A percentile compares a stretch with the other conserved stretches of the same genome.
phyloP scores from a whole-genome alignment of 495 filamentous ascomycete genomes.

The Rostrohypoxylon terebratum region DNA sequence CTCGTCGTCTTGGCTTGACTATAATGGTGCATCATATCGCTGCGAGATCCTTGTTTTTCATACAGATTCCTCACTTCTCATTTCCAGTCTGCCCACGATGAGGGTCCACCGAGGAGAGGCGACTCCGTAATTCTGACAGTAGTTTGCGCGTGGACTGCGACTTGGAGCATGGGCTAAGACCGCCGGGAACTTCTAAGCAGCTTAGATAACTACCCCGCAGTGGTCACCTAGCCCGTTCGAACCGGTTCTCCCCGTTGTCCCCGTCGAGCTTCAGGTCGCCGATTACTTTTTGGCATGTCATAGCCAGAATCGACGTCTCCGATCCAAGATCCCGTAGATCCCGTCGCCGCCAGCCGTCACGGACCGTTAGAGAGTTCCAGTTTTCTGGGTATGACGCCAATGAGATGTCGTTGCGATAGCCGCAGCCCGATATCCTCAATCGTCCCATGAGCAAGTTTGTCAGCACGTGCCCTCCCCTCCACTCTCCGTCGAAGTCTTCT shows the following conservation, averaged over 20 bases:
- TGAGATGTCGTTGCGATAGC: slow-evolving; percentile 8
- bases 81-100: slow-evolving; percentile 11
- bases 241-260: not conserved
- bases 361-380: slow-evolving; percentile 5
- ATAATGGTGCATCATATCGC: not conserved
- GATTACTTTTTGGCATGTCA: slow-evolving; percentile 32
- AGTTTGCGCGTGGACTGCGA: slow-evolving; percentile 10
- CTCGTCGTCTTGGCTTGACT: slow-evolving; percentile 16
- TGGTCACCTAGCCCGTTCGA: slow-evolving; percentile 3
- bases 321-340: not conserved
- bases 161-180: slow-evolving; percentile 7
- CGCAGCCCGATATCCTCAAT: slow-evolving; percentile 18
- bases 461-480: slow-evolving; percentile 8
- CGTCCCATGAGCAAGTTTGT: slow-evolving; percentile 29
- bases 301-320: not conserved
- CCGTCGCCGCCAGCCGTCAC: not conserved
- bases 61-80: not conserved
- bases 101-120: not conserved
- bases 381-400: slow-evolving; percentile 9
- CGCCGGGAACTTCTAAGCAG: not conserved
- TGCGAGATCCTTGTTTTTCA: slow-evolving; percentile 1
- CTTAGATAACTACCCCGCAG: slow-evolving; percentile 5
- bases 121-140: slow-evolving; percentile 5
- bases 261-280: slow-evolving; percentile 18
- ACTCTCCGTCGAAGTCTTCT: slow-evolving; percentile 16